Conservation (phyloP, 2,329 filamentous ascomycete species). For the Colletotrichum camelliae region DNA sequence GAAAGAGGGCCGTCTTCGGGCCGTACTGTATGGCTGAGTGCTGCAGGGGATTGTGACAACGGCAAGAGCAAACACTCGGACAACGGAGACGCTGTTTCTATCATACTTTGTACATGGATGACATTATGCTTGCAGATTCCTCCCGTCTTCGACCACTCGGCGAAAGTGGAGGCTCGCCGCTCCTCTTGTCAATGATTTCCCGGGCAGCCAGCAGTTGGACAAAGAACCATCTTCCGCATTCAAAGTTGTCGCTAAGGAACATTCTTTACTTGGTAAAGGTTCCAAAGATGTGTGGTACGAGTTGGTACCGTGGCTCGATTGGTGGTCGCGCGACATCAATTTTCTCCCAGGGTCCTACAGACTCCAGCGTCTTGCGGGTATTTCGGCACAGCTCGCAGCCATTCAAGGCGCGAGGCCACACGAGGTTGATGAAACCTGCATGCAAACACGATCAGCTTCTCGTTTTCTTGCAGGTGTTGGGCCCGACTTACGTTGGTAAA, state of each 20-base stretch:
- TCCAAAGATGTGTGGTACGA: constrained; percentile 56
- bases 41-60: background rate
- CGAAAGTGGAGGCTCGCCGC: background rate
- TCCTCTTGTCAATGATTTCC: background rate
- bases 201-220: background rate
- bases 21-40: background rate
- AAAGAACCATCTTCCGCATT: background rate
- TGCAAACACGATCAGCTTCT: background rate
- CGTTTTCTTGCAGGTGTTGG: background rate
- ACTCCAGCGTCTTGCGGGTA: constrained; percentile 50
- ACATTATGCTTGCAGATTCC: background rate
- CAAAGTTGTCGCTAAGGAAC: rapidly evolving
- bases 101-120: background rate
- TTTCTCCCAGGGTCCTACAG: constrained; percentile 55
- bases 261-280: constrained; percentile 53
- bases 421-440: constrained; percentile 53
- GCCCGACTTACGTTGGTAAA: constrained; percentile 55
- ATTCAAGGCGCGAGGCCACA: constrained; percentile 58
- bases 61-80: background rate
- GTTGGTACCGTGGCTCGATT: constrained; percentile 45
- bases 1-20: background rate
- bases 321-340: constrained; percentile 50
- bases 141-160: background rate
- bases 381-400: constrained; percentile 57
- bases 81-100: background rate